A percentile compares a stretch with the other conserved stretches of the same genome.
Conservation (phyloP, 2,329 filamentous ascomycete species). For the Sphaerulina populicola region DNA sequence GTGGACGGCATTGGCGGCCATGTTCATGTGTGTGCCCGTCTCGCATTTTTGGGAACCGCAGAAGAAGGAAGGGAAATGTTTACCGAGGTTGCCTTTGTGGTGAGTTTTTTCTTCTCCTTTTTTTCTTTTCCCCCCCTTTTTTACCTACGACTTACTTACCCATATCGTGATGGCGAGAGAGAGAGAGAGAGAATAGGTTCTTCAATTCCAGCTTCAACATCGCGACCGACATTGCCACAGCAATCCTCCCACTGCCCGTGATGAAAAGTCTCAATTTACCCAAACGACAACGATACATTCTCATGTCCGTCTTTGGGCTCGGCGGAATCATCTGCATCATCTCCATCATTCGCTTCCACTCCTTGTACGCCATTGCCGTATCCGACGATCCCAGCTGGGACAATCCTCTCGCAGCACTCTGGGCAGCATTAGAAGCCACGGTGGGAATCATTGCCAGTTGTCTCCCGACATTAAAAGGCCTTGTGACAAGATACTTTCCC, state of each 20-base stretch:
- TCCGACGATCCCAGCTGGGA: conserved; percentile 21
- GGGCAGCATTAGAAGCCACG: conserved; percentile 23
- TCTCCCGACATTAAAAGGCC: conserved; percentile 22
- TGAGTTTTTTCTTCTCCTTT: conserved; percentile 6
- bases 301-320: conserved; percentile 30
- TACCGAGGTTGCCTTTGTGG: conserved; percentile 23
- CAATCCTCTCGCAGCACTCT: conserved; percentile 21
- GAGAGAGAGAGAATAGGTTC: conserved; percentile 11
- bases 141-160: too few relatives aligned
- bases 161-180: too few relatives aligned
- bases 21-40: conserved; percentile 8
- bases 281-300: conserved; percentile 21
- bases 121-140: too few relatives aligned
- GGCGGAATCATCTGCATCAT: conserved; percentile 25
- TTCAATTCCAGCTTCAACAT: conserved; percentile 30
- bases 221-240: conserved; percentile 28
- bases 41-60: conserved; percentile 24
- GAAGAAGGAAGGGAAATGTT: conserved; percentile 18
- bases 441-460: conserved; percentile 25
- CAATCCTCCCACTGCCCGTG: conserved; percentile 30
- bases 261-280: conserved; percentile 26
- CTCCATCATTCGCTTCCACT: conserved; percentile 21
- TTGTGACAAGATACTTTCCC: conserved; percentile 17
- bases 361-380: conserved; percentile 21
- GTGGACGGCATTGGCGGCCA: conserved; percentile 5